Evolutionary conservation across 1,284 basidiomycete species (phyloP).

Genomic region (Leccinum solheimii): DNA sequence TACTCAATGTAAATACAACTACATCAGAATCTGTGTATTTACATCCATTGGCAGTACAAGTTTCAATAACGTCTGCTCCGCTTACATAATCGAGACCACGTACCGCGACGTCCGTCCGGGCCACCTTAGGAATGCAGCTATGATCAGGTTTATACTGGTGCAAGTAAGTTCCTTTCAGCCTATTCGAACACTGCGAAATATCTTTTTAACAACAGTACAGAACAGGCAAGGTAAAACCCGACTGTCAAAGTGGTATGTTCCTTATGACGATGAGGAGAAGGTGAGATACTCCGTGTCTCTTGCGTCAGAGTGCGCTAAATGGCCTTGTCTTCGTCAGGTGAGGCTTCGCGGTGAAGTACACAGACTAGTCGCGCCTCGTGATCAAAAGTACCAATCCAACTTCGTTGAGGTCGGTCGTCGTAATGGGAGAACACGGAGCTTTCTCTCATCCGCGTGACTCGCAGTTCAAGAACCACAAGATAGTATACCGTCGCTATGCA

Average conservation of each 20-base stretch:
- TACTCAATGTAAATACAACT: background rate
- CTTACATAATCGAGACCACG: slow-evolving; percentile 11
- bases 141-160: slow-evolving; percentile 34
- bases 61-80: background rate
- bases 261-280: slow-evolving; percentile 96
- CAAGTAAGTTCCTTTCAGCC: slow-evolving; percentile 16
- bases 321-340: slow-evolving; percentile 51
- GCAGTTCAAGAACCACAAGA: slow-evolving; percentile 93
- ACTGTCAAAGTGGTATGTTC: slow-evolving; percentile 96
- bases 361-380: slow-evolving; percentile 91
- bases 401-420: slow-evolving; percentile 87
- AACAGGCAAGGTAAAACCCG: slow-evolving; percentile 98
- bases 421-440: background rate
- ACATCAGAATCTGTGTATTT: background rate
- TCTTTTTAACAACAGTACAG: slow-evolving; percentile 41
- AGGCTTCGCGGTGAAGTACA: slow-evolving; percentile 94
- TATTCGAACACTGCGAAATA: background rate
- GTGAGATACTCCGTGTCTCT: slow-evolving; percentile 40
- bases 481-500: slow-evolving; percentile 94
- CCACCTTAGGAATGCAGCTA: slow-evolving; percentile 13
- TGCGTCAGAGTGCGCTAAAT: slow-evolving; percentile 3
- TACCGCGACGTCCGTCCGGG: background rate
- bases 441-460: slow-evolving; percentile 7
- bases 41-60: background rate
- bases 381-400: slow-evolving; percentile 99